Conservation (phyloP, 345 rosid species). For the Arabis alpina region DNA sequence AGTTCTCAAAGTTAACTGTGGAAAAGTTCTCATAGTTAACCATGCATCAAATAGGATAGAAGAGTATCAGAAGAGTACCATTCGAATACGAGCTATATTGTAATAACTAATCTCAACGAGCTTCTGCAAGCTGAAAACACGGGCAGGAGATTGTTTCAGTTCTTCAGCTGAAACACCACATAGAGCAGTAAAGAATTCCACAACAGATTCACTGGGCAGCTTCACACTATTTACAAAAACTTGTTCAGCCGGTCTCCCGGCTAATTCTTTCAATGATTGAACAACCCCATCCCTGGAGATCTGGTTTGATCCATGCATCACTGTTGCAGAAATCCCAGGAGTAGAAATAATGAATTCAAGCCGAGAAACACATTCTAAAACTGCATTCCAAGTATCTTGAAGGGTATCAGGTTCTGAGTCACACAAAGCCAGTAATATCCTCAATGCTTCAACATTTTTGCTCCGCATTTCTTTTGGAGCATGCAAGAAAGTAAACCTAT, state of each 20-base stretch:
- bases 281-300: constrained; percentile 96
- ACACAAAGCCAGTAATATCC: constrained; percentile 73
- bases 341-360: constrained; percentile 91
- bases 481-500: constrained; percentile 97
- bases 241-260: constrained; percentile 95
- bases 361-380: constrained; percentile 96
- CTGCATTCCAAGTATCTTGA: constrained; percentile 99
- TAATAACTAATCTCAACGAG: constrained; percentile 99
- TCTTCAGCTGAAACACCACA: constrained; percentile 99
- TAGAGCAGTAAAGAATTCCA: constrained; percentile 96
- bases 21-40: constrained; percentile 22
- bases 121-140: constrained; percentile 98
- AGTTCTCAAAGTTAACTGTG: not conserved
- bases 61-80: constrained; percentile 61
- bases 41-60: constrained; percentile 28
- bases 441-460: constrained; percentile 98
- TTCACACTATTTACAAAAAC: constrained; percentile 90
- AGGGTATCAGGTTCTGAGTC: constrained; percentile 79
- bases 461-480: constrained; percentile 95
- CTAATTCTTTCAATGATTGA: constrained; percentile 84
- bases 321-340: constrained; percentile 89
- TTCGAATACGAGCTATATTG: constrained; percentile 95
- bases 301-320: constrained; percentile 97
- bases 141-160: constrained; percentile 94
- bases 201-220: constrained; percentile 87